Evolutionary conservation across 106 monocot species (phyloP), one percentile per base, ranked within the genome.

Genomic region (Amphibolis antarctica): DNA sequence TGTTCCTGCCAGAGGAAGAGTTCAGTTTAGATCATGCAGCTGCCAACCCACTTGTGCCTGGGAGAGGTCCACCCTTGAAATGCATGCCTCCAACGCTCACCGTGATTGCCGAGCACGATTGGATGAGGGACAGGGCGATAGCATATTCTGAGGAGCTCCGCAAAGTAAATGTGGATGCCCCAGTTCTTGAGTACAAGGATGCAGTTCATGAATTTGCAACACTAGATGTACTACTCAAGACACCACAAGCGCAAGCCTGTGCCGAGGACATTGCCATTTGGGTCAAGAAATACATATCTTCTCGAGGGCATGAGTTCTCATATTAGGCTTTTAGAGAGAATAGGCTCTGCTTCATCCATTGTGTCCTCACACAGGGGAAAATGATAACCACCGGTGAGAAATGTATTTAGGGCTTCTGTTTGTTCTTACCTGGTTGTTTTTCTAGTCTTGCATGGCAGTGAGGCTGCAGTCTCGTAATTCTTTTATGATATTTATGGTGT

Each of bases 211-310:
- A 85, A 42, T 85, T 85, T 69, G 84, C 84, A 13, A 81, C 80
- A 10, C 74, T 81, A 5, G 84, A 85, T 28, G 66, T 85, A 26
- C 62, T 85, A 17, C 74, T 85, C n/a, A 85, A 78, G 60, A 85
- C 80, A 20, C 84, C 81, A 18, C 74, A 81, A 59, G 81, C 84
- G 14, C 80, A 68, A 58, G 84, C 77, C 36, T 85, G 84, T 57
- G 74, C 77, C 0, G 84, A 80, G 23, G 84, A 85, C 67, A 81
- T 85, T 21, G 77, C 81, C 1, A 85, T 81, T 46, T 85, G 84
- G 84, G 80, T 85, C 55, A 85, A 81, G 71, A 85, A 85, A 56
- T 85, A 85, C 64, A 85, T 85, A 68, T 81, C 84, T 0, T 55
- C 58, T 50, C 69, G 81, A 0, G 84, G 84, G 4, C 84, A 85